These are phyloP conservation scores for Petrea volubilis DNA, from an alignment of 257 asterid species.

Conservation along the genomic window DNA sequence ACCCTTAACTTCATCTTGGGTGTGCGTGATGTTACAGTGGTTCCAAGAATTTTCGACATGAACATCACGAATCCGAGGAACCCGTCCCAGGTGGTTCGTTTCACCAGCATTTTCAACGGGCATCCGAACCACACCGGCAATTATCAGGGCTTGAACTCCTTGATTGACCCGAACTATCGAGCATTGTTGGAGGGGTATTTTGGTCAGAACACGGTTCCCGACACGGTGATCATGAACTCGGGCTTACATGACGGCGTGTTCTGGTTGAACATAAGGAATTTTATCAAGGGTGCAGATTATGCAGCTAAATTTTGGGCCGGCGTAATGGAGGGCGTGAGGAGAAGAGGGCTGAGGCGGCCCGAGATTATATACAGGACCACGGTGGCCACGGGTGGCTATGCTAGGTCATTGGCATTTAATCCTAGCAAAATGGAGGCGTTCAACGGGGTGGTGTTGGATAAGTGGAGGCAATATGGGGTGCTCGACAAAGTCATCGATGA, in stretches of 20 bases:
- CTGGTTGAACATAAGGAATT: constrained; percentile 57
- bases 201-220: constrained; percentile 48
- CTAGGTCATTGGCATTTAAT: constrained; percentile 59
- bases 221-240: constrained; percentile 81
- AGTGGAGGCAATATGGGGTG: constrained; percentile 51
- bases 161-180: constrained; percentile 44
- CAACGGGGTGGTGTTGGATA: constrained; percentile 82
- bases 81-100: constrained; percentile 49
- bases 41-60: constrained; percentile 66
- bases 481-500: constrained; percentile 56
- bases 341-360: constrained; percentile 46
- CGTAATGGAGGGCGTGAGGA: constrained; percentile 44
- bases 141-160: constrained; percentile 67
- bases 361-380: constrained; percentile 76
- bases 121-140: constrained; percentile 59
- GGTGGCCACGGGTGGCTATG: constrained; percentile 70
- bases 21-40: constrained; percentile 28
- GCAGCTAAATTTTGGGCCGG: constrained; percentile 76
- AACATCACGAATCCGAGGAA: constrained; percentile 74
- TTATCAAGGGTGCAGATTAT: constrained; percentile 56
- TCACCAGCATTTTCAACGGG: constrained; percentile 86
- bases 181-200: constrained; percentile 53
- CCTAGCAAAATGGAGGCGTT: constrained; percentile 89
- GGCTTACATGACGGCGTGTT: constrained; percentile 82
- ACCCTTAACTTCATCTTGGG: constrained; percentile 64